Percentiles rank a stretch among this genome's conserved stretches.
These are phyloP conservation scores for Phalaenopsis equestris DNA, from an alignment of 106 monocot species.

Conservation along the genomic window DNA sequence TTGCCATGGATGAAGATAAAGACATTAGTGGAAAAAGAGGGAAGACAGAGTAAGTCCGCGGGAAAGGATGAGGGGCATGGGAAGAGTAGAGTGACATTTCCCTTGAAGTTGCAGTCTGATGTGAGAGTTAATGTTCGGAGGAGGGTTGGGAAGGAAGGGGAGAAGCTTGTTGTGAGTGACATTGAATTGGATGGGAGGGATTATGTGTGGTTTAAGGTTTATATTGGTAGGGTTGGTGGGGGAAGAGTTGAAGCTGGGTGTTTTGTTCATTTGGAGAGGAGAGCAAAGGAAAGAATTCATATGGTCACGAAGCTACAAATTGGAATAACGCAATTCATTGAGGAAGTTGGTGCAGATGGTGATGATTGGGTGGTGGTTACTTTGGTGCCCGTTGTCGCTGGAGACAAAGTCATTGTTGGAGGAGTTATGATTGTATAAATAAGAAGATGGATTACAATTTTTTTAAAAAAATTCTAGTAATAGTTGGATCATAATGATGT, in stretches of 20 bases:
- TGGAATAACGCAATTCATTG: conserved; percentile 33
- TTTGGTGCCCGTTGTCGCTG: background rate
- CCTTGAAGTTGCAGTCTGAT: background rate
- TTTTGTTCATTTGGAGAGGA: conserved; percentile 26
- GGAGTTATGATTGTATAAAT: background rate
- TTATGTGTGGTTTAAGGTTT: conserved; percentile 42
- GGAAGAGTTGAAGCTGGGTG: conserved; percentile 38
- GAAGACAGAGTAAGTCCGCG: background rate
- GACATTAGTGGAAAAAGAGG: background rate
- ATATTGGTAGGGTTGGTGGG: conserved; percentile 16
- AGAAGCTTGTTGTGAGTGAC: conserved; percentile 17
- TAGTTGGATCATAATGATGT: background rate
- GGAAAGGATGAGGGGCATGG: background rate
- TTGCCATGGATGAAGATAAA: conserved; percentile 7
- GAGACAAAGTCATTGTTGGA: background rate
- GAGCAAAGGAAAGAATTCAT: background rate
- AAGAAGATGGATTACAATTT: background rate
- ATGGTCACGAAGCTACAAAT: conserved; percentile 16
- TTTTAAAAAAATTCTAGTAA: background rate
- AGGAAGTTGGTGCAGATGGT: conserved; percentile 19
- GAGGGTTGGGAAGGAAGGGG: conserved; percentile 8
- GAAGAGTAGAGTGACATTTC: background rate
- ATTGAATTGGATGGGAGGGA: conserved; percentile 14
- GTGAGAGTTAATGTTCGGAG: background rate
- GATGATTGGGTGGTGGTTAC: background rate